phyloP scores from a whole-genome alignment of 2,329 filamentous ascomycete genomes.

The Teratosphaeria gauchensis region DNA sequence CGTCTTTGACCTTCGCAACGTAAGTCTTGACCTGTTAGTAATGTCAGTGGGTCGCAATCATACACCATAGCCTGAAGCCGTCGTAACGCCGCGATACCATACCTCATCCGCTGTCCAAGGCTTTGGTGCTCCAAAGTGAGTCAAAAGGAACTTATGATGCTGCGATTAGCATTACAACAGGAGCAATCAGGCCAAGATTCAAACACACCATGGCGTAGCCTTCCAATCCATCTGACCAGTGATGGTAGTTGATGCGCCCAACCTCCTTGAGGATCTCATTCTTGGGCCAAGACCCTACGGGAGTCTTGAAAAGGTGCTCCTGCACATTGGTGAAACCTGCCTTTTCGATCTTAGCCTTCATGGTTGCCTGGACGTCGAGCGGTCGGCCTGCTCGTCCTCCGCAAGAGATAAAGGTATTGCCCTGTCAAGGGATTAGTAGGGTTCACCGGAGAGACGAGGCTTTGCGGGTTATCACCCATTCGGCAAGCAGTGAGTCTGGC shows the following conservation, averaged over 20 bases:
- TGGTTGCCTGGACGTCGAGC: not conserved
- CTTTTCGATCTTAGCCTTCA: conserved; percentile 7
- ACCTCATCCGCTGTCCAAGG: conserved; percentile 27
- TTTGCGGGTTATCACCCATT: no score
- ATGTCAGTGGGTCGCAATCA: conserved; percentile 24
- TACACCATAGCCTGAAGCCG: conserved; percentile 18
- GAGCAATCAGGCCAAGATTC: no score
- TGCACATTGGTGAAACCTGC: conserved; percentile 20
- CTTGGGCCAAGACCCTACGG: conserved; percentile 21
- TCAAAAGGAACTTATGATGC: conserved; percentile 9
- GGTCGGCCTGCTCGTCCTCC: not conserved
- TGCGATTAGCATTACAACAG: not conserved
- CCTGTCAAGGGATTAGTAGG: not conserved
- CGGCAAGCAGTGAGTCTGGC: conserved; percentile 7
- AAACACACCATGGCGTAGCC: conserved; percentile 4
- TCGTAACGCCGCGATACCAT: conserved; percentile 32
- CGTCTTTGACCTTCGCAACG: conserved; percentile 33
- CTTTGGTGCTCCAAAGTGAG: conserved; percentile 32
- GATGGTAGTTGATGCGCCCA: conserved; percentile 4
- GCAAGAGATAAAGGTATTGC: not conserved
- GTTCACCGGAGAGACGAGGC: no score
- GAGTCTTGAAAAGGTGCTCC: conserved; percentile 13
- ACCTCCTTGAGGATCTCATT: conserved; percentile 19
- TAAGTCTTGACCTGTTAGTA: conserved; percentile 32
- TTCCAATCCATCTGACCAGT: not conserved